Evolutionary conservation across 345 rosid genomes (phyloP).

Genomic region (Brassica juncea): DNA sequence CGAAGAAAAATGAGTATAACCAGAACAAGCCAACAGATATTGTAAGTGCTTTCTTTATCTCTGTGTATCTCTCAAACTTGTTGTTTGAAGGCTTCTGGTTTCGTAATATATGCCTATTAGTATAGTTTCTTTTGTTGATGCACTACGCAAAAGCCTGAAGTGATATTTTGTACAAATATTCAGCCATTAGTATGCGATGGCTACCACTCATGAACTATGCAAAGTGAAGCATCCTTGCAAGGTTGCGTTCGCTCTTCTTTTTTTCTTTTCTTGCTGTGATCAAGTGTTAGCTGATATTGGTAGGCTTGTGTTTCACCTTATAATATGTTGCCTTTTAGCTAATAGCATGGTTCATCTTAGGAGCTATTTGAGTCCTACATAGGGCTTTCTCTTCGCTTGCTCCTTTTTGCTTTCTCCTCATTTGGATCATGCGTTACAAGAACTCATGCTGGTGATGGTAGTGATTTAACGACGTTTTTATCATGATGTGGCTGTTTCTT

Average conservation of each 20-base stretch:
- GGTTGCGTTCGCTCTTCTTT: neutral
- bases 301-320: conserved; percentile 6
- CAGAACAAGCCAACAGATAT: conserved; percentile 93
- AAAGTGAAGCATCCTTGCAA: neutral
- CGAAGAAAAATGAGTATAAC: conserved; percentile 78
- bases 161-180: conserved; percentile 2
- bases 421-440: conserved; percentile 16
- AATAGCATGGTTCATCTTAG: conserved; percentile 21
- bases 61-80: neutral
- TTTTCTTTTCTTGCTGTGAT: neutral
- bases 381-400: neutral
- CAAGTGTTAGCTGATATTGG: conserved; percentile 11
- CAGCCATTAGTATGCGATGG: neutral
- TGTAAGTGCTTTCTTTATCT: conserved; percentile 44
- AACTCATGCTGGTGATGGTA: conserved; percentile 27
- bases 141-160: neutral
- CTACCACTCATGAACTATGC: neutral
- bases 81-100: neutral
- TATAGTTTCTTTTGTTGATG: conserved; percentile 21
- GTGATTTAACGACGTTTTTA: conserved; percentile 2
- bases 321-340: conserved; percentile 23
- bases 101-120: neutral
- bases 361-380: conserved; percentile 25
- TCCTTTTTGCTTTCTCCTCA: conserved; percentile 18
- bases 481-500: neutral